Conservation (phyloP, 768 basidiomycete genomes). For the Pisolithus sp. region DNA sequence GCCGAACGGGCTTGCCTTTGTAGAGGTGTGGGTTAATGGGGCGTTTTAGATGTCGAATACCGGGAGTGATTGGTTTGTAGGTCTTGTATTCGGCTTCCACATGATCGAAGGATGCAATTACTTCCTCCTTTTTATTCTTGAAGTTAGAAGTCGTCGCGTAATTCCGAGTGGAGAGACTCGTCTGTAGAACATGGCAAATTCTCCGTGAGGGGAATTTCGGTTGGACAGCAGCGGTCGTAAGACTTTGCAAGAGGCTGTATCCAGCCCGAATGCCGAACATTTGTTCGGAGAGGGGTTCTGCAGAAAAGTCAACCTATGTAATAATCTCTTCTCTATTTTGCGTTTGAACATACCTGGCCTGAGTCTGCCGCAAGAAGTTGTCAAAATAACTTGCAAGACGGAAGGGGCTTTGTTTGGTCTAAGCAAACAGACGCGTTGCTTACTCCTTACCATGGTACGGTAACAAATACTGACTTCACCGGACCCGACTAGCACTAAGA, state of each 20-base stretch:
- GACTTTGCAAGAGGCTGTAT: constrained; percentile 11
- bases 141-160: constrained; percentile 27
- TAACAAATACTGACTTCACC: background rate
- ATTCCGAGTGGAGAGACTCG: constrained; percentile 13
- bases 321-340: background rate
- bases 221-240: constrained; percentile 5
- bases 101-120: constrained; percentile 29
- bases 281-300: background rate
- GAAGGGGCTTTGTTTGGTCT: constrained; percentile 21
- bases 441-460: constrained; percentile 22
- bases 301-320: background rate
- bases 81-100: constrained; percentile 69
- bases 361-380: background rate
- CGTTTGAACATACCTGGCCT: constrained; percentile 1
- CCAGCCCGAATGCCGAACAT: constrained; percentile 17
- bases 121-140: constrained; percentile 16
- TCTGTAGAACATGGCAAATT: constrained; percentile 5
- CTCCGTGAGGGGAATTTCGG: constrained; percentile 2
- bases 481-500: constrained; percentile 2
- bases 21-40: constrained; percentile 79
- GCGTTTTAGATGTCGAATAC: constrained; percentile 80
- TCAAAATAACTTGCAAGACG: background rate
- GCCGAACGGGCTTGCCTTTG: constrained; percentile 76
- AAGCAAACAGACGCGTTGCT: constrained; percentile 29
- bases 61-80: constrained; percentile 83